phyloP scores from a whole-genome alignment of 176 grass and related monocot genomes.

The Phragmites australis region DNA sequence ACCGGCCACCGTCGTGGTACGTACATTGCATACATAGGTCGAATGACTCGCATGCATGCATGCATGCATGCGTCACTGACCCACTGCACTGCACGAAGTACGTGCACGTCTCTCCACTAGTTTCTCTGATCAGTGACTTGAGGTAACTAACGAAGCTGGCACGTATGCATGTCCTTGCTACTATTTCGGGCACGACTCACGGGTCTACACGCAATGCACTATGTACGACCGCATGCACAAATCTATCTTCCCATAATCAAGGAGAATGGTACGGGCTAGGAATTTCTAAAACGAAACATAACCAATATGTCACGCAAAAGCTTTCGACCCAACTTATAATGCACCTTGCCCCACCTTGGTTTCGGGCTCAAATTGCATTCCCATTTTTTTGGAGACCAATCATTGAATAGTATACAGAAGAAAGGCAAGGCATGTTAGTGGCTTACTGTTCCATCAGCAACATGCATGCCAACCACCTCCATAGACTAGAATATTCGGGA shows the following conservation, averaged over 20 bases:
- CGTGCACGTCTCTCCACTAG: no score
- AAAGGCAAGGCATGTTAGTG: neutral
- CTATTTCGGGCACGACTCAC: neutral
- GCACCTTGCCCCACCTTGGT: neutral
- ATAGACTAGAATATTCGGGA: constrained; percentile 7
- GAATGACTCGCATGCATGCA: neutral
- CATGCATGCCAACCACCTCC: constrained; percentile 3
- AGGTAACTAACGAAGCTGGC: neutral
- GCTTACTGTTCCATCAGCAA: neutral
- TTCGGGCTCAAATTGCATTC: neutral
- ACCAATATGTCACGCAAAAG: neutral
- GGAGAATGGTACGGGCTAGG: neutral
- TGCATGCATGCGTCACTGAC: no score
- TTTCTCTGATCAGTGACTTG: neutral
- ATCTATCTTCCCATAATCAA: constrained; percentile 19
- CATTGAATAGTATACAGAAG: constrained; percentile 24
- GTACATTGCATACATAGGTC: constrained; percentile 1
- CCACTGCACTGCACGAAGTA: no score
- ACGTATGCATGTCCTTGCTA: neutral
- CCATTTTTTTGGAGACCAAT: constrained; percentile 8
- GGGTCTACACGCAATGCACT: neutral
- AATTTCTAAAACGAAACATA: neutral
- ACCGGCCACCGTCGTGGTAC: constrained; percentile 47
- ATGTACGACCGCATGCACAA: neutral
- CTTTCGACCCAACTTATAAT: neutral